phyloP scores from a whole-genome alignment of 495 filamentous ascomycete genomes.

The Neurospora intermedia region DNA sequence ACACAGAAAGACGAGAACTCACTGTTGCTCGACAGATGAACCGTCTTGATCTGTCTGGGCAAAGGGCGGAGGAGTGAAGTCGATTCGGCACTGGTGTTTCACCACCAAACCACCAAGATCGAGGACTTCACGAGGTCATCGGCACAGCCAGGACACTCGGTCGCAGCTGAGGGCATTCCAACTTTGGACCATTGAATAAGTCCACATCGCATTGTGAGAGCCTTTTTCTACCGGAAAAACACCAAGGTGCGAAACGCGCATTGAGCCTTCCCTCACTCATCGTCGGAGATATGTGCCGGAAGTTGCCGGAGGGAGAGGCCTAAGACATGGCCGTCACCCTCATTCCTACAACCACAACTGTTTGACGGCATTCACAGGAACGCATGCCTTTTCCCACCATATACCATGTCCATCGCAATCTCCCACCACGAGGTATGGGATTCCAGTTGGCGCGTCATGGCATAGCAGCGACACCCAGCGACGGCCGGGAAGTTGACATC shows the following conservation, averaged over 20 bases:
- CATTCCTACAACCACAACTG: not conserved
- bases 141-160: not conserved
- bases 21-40: not conserved
- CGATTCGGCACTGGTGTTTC: not conserved
- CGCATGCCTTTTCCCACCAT: not conserved
- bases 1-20: not conserved
- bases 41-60: not conserved
- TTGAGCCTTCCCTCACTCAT: not conserved
- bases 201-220: not conserved
- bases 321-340: not conserved
- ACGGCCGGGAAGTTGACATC: not conserved
- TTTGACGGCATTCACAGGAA: not conserved
- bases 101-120: not conserved
- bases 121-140: not conserved
- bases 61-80: not conserved
- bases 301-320: not conserved
- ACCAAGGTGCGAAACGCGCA: not conserved
- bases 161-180: not conserved
- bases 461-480: not conserved
- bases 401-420: not conserved
- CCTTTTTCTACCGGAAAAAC: not conserved
- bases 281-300: not conserved
- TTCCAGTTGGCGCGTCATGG: not conserved
- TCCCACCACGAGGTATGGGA: not conserved
- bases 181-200: not conserved